Evolutionary conservation across 495 filamentous ascomycete genomes (phyloP), one percentile per base, ranked within the genome.

Genomic region (Penicillium macrosclerotiorum): DNA sequence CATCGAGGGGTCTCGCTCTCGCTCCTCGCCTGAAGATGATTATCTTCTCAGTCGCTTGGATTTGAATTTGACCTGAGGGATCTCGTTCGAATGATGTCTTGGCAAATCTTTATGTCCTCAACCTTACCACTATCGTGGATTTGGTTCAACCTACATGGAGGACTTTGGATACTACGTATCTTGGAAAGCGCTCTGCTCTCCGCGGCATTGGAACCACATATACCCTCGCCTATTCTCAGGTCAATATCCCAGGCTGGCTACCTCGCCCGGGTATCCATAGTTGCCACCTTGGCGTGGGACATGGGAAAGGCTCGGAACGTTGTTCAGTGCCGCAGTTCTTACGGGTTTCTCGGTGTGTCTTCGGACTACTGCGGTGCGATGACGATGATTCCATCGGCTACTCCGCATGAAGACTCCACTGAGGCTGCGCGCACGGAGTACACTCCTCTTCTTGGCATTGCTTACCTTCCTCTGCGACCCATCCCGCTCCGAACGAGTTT

Each of bases 1-100:
- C 32, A 45, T 23, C 17, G 52, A 40, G 23, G 37, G 19, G 12
- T 39, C 54, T 26, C 43, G 31, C 42, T 41, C 50, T 18, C 50
- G 30, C 13, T 24, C 49, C 2, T 47, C 49, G 2, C 12, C 35
- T 11, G 59, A 63, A 18, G 56, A 65, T 22, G 55, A 63, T 32
- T 39, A 52, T 42, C 42, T 63, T 11, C 51, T 68, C 20, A 37
- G 42, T 32, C 67, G 62, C 32, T 36, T 68, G 27, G 62, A 65
- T 14, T 45, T 65, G 34, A 54, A 59, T 19, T 42, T 67, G 39
- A 55, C 63, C 20, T 68, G 55, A 69, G 45, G 23, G 23, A 20
- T 12, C 17, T n/a, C 16, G 17, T 16, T 5, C n/a, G 9, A n/a
- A 20, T 34, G 12, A n/a, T n/a, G n/a, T n/a, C n/a, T n/a, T n/a